These are phyloP conservation scores for Haplographium delicatum DNA, from an alignment of 495 filamentous ascomycete species.

Conservation along the genomic window DNA sequence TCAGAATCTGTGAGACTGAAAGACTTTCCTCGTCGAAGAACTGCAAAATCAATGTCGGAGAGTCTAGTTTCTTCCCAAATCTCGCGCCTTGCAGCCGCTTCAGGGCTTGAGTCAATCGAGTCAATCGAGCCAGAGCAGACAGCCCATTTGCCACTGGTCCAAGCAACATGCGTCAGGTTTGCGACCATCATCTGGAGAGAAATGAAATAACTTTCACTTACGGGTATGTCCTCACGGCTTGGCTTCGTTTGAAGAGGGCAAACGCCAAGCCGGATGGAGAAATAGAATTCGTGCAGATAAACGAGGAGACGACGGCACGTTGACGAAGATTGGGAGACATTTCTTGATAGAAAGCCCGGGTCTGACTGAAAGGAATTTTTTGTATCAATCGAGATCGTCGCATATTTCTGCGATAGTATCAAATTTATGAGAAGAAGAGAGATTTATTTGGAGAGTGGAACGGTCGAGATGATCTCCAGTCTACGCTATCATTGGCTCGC, in stretches of 20 bases:
- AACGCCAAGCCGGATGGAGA: conserved; percentile 12
- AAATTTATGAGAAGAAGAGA: too few species aligned
- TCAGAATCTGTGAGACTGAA: conserved; percentile 50
- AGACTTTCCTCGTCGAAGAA: conserved; percentile 53
- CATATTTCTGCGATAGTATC: too few species aligned
- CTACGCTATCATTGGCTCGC: too few species aligned
- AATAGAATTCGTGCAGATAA: conserved; percentile 16
- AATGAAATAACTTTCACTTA: not conserved
- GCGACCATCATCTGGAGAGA: not conserved
- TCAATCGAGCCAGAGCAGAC: conserved; percentile 47
- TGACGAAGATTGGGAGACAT: conserved; percentile 14
- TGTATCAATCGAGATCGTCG: not conserved
- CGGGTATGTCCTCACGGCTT: conserved; percentile 15
- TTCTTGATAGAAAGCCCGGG: not conserved
- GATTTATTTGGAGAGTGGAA: too few species aligned
- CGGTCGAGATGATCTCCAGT: too few species aligned
- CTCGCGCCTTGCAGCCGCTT: conserved; percentile 56
- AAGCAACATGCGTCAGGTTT: conserved; percentile 2
- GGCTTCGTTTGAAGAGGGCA: conserved; percentile 24
- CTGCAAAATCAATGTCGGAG: conserved; percentile 35
- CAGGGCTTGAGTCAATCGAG: conserved; percentile 39
- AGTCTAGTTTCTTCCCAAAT: conserved; percentile 58
- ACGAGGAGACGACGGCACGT: conserved; percentile 21
- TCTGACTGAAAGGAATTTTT: not conserved
- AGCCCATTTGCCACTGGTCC: conserved; percentile 23